Percentiles rank a stretch among this genome's conserved stretches.
Evolutionary conservation across 257 asterid species (phyloP).

Genomic region (Cinchona pubescens): DNA sequence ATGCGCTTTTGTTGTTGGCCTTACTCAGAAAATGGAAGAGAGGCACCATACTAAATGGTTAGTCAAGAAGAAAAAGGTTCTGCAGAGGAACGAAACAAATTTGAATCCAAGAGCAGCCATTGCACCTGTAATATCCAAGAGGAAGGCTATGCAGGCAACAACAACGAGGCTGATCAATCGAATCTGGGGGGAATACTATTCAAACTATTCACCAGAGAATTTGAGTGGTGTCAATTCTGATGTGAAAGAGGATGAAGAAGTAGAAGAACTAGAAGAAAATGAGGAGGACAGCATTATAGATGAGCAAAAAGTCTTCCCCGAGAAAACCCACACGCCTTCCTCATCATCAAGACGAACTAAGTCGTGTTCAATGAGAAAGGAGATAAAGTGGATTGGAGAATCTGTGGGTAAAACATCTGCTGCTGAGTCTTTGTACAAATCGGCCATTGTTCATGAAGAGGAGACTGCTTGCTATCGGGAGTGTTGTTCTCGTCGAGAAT

Average conservation of each 20-base stretch:
- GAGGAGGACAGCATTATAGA: slow-evolving; percentile 69
- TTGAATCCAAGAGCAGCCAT: slow-evolving; percentile 84
- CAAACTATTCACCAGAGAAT: slow-evolving; percentile 72
- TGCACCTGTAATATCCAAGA: slow-evolving; percentile 65
- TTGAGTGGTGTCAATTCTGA: slow-evolving; percentile 40
- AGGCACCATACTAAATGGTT: slow-evolving; percentile 91
- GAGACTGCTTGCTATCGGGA: slow-evolving; percentile 53
- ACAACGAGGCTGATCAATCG: slow-evolving; percentile 78
- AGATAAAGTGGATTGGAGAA: slow-evolving; percentile 65
- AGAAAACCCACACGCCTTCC: slow-evolving; percentile 33
- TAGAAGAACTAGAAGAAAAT: slow-evolving; percentile 70
- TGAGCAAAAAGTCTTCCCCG: slow-evolving; percentile 40
- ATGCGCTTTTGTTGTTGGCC: slow-evolving; percentile 68
- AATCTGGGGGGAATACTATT: slow-evolving; percentile 91
- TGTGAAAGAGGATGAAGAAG: slow-evolving; percentile 63
- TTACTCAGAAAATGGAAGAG: slow-evolving; percentile 79
- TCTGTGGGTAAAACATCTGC: slow-evolving; percentile 50
- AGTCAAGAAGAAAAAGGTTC: slow-evolving; percentile 79
- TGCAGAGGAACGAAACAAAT: slow-evolving; percentile 50
- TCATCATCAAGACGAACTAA: slow-evolving; percentile 37
- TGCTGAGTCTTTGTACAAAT: slow-evolving; percentile 55
- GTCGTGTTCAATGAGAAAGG: slow-evolving; percentile 37
- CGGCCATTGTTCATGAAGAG: slow-evolving; percentile 54
- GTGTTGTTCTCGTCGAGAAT: slow-evolving; percentile 58
- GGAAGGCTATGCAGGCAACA: slow-evolving; percentile 96